Conservation (phyloP, 768 basidiomycete species). For the Glaciozyma antarctica region DNA sequence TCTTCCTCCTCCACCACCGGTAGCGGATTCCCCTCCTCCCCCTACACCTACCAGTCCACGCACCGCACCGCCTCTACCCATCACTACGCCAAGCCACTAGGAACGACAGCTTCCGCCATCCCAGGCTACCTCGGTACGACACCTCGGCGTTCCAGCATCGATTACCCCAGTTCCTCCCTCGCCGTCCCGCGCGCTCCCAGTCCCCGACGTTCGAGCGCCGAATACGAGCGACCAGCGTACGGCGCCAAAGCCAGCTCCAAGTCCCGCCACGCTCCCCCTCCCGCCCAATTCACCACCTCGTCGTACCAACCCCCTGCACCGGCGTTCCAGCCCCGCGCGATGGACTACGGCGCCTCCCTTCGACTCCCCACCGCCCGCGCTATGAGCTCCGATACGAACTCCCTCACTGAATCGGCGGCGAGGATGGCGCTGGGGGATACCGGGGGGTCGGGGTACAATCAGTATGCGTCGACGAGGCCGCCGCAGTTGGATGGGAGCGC, state of each 20-base stretch:
- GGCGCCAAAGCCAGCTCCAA: not conserved
- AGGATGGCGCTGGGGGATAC: constrained; percentile 9
- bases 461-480: constrained; percentile 18
- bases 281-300: constrained; percentile 19
- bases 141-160: constrained; percentile 5
- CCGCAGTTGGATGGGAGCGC: constrained; percentile 15
- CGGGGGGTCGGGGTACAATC: constrained; percentile 24
- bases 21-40: constrained; percentile 25
- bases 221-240: constrained; percentile 13
- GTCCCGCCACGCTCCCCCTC: not conserved
- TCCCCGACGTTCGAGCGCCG: constrained; percentile 5
- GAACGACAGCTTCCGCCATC: constrained; percentile 23
- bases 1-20: constrained; percentile 8
- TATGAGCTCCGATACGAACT: constrained; percentile 4
- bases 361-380: constrained; percentile 3
- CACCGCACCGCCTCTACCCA: constrained; percentile 22
- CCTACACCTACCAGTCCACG: constrained; percentile 32
- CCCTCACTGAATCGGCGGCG: constrained; percentile 17
- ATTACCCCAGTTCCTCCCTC: constrained; percentile 1
- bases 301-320: constrained; percentile 30
- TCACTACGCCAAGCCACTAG: not conserved
- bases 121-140: constrained; percentile 12
- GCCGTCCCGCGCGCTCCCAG: constrained; percentile 17
- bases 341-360: not conserved
- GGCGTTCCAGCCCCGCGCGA: constrained; percentile 11